Evolutionary conservation across 2,329 filamentous ascomycete species (phyloP), one percentile per base, ranked within the genome.

Genomic region (Monosporascus ibericus): DNA sequence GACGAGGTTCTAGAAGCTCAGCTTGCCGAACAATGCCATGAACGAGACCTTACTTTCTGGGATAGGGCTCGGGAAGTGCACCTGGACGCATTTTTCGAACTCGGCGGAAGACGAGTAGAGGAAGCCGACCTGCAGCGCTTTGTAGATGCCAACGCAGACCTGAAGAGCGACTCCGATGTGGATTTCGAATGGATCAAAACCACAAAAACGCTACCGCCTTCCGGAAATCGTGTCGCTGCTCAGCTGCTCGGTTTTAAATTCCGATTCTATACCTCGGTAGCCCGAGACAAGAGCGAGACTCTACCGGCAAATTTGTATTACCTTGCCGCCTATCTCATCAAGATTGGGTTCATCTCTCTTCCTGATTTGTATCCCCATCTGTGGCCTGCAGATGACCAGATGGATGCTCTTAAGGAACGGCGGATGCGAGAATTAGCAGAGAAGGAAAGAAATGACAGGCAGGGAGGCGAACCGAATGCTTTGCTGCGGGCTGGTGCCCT

Each of bases 191-290:
- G 92, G 90, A 89, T 95, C 61, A 79, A 83, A 57, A 76, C 82
- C 54, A 96, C 92, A 3, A 86, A 85, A 52, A 95, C 89, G 0
- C 72, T 94, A 3, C 92, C 92, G 5, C 90, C 92, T 1, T 78
- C 81, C 30, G 94, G 95, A 30, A 99, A 96, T 67, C 84, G 87
- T 44, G 90, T 95, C 54, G 94, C 94, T 1, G 95, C 95, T 30
- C 94, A 97, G 67, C 80, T 99, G 3, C 84, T 99, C 15, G 94
- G 94, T 4, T 99, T 99, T 78, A 99, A 99, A 71, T 80, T 99
- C 48, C 88, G 90, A 15, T 99, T 96, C 69, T 99, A 99, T 66
- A 88, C 90, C 40, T 95, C 90, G 0, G 77, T 85, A 27, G 85
- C 87, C 37, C 83, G 92, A 52, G 84, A 89, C 54, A 80, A 85